Conservation (phyloP, 306 rosid genomes). For the Sicyos edulis region DNA sequence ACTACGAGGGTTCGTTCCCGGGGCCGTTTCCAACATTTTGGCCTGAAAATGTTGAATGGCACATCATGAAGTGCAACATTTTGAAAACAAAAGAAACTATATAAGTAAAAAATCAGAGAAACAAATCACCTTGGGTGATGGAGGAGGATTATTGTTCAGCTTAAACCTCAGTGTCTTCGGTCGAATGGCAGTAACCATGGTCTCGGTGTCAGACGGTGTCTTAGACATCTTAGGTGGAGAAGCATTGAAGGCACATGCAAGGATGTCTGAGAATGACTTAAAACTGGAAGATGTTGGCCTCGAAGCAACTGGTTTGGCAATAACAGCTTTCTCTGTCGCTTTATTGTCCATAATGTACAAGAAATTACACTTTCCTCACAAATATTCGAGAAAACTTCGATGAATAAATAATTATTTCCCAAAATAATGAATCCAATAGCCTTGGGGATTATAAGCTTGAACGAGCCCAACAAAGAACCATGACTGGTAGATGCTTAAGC, state of each 20-base stretch:
- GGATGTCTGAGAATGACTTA: conserved; percentile 86
- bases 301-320: conserved; percentile 86
- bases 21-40: conserved; percentile 36
- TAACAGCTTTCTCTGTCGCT: conserved; percentile 60
- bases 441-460: background rate
- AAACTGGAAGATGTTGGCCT: conserved; percentile 73
- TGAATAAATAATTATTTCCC: conserved; percentile 3
- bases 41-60: conserved; percentile 40
- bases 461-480: background rate
- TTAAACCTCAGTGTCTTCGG: conserved; percentile 90
- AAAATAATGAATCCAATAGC: background rate
- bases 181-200: conserved; percentile 75
- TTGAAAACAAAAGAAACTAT: conserved; percentile 13
- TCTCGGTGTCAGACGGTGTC: conserved; percentile 44
- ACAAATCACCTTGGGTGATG: conserved; percentile 41
- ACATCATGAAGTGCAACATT: conserved; percentile 27
- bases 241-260: conserved; percentile 63
- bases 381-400: background rate
- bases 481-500: conserved; percentile 1
- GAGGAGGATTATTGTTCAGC: conserved; percentile 37
- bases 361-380: background rate
- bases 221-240: conserved; percentile 29
- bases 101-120: conserved; percentile 40
- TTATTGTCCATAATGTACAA: conserved; percentile 48
- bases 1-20: conserved; percentile 8